Percentiles rank a stretch among this genome's conserved stretches.
phyloP scores from a whole-genome alignment of 345 rosid genomes.

The Reutealis trisperma region DNA sequence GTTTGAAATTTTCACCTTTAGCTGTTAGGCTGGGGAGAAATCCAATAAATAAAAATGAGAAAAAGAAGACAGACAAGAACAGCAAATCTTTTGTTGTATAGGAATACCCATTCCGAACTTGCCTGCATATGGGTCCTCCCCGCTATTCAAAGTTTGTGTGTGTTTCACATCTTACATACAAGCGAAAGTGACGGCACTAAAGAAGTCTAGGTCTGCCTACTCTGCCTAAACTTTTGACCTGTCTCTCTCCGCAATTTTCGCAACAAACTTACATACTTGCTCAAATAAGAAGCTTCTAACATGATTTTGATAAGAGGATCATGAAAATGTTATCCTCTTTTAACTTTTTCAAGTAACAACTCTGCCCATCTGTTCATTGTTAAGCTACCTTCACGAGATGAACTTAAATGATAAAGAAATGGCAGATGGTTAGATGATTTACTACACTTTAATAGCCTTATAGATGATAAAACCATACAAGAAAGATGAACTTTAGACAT shows the following conservation, averaged over 20 bases:
- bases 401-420: not conserved
- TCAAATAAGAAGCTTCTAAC: not conserved
- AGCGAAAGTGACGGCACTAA: too few species aligned
- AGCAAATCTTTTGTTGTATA: not conserved
- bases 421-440: not conserved
- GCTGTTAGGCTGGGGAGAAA: not conserved
- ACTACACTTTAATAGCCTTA: not conserved
- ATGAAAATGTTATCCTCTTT: too few species aligned
- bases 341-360: not conserved
- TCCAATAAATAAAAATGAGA: not conserved
- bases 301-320: not conserved
- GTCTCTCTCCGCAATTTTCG: conserved; percentile 5
- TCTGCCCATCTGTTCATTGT: not conserved
- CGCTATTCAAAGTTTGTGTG: too few species aligned
- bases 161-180: too few species aligned
- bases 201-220: not conserved
- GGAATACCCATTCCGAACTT: not conserved
- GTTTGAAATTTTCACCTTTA: too few species aligned
- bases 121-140: too few species aligned
- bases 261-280: not conserved
- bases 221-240: not conserved
- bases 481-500: not conserved
- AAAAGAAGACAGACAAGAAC: not conserved
- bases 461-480: not conserved
- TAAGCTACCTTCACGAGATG: not conserved